Base-by-base conservation (phyloP, 2,329 filamentous ascomycete species). In the Calonectria honghensis region DNA sequence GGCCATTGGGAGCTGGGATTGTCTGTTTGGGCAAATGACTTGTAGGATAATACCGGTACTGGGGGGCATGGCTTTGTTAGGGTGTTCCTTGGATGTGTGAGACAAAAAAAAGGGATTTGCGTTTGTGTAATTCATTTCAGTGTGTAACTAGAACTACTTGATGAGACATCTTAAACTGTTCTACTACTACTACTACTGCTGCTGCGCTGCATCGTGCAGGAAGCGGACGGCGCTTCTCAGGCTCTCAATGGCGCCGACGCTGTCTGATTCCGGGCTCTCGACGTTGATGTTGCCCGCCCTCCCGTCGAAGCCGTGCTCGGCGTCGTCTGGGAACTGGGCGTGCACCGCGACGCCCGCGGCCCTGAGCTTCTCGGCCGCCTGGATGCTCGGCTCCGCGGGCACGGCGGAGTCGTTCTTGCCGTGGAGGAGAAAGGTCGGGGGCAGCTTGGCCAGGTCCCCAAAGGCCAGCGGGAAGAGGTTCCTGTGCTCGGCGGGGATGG, bases 351-450 rank as follows among this genome's bases (percentile, higher is more conserved):
- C 68, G 0, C 79, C 79, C 0, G 66, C 73, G 0, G 69, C 73
- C 6, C 69, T 70, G 10, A 80, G 75, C 24, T 75, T 79, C 52
- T 78, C 73, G 24, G 73, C 76, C 32, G 79, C 79, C 6, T 68
- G 57, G 2, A 71, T 20, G n/a, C 79, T 80, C 4, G 59, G 73
- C 2, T 77, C 76, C 0, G 77, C 54, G 0, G 79, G 77, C 3
- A 80, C 79, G 57, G 75, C 79, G 14, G 79, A 75, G 41, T 80
- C 79, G 10, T 78, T 80, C 2, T 64, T 68, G 0, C 79, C 79
- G 13, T 80, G 79, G 0, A 80, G 31, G 4, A 80, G 29, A 20
- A 78, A 70, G 0, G 79, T 80, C 0, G 51, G 75, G 16, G 79
- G 79, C 2, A 80, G n/a, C 1, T 72, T 52, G 0, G 20, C 7